Percentiles rank a stretch among this genome's conserved stretches.
Conservation (phyloP, 1,284 basidiomycete species). For the Phenoliferia sp. region DNA sequence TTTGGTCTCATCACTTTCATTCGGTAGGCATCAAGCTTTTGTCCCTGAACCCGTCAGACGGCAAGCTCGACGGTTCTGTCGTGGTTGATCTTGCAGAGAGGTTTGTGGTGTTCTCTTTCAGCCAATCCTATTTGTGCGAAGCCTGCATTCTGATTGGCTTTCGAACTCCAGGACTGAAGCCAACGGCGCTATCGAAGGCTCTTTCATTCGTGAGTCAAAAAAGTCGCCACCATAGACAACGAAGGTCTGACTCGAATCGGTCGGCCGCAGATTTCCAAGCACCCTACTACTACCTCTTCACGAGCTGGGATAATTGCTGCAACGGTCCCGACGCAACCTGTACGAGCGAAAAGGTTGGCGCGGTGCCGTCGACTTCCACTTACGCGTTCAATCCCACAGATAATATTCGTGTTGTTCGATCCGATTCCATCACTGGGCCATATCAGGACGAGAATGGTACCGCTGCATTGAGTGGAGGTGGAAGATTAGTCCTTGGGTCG, state of each 20-base stretch:
- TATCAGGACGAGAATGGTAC: slow-evolving; percentile 53
- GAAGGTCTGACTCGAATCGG: neutral
- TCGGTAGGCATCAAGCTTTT: slow-evolving; percentile 9
- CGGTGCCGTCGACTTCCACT: neutral
- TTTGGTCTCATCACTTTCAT: neutral
- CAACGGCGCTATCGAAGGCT: slow-evolving; percentile 29
- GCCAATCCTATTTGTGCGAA: neutral
- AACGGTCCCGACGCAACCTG: slow-evolving; percentile 51
- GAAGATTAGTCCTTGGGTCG: slow-evolving; percentile 50
- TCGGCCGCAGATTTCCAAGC: slow-evolving; percentile 46
- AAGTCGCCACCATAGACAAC: too few species aligned
- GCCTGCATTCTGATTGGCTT: too few species aligned
- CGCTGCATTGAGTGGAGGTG: slow-evolving; percentile 51
- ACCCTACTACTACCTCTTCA: slow-evolving; percentile 55
- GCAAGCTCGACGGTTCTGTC: slow-evolving; percentile 41
- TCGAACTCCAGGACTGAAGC: too few species aligned
- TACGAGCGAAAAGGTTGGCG: neutral
- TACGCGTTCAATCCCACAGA: slow-evolving; percentile 28
- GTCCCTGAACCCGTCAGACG: slow-evolving; percentile 45
- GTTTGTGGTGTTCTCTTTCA: too few species aligned
- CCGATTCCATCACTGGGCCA: slow-evolving; percentile 46
- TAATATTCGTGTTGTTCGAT: slow-evolving; percentile 56
- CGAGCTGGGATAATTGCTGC: slow-evolving; percentile 50
- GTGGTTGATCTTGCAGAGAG: too few species aligned
- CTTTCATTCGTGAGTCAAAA: slow-evolving; percentile 39